phyloP scores from a whole-genome alignment of 805 yeast species.

The Tetrapisispora phaffii region DNA sequence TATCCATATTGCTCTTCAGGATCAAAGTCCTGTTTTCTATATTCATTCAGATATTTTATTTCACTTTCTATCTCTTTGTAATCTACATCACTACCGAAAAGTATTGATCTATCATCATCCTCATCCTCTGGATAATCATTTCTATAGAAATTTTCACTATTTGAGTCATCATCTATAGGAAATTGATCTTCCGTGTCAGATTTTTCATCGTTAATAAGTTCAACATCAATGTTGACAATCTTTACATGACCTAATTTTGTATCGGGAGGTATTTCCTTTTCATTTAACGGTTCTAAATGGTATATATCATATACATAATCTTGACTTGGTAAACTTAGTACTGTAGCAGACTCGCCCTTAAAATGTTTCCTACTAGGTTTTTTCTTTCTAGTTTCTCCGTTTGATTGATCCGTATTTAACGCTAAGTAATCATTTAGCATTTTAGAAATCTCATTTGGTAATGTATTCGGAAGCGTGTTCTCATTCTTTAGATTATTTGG shows the following conservation, averaged over 20 bases:
- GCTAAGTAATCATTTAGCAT: conserved; percentile 58
- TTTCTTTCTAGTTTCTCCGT: conserved; percentile 13
- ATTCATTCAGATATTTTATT: conserved; percentile 3
- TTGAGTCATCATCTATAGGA: conserved; percentile 66
- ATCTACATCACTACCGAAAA: conserved; percentile 31
- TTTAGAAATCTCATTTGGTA: conserved; percentile 59
- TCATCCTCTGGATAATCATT: conserved; percentile 96
- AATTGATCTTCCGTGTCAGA: conserved; percentile 33
- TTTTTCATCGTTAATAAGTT: conserved; percentile 30
- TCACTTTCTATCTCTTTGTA: conserved; percentile 31
- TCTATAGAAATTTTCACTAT: conserved; percentile 83
- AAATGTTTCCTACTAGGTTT: conserved; percentile 19
- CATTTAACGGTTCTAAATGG: conserved; percentile 53
- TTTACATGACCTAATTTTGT: conserved; percentile 32
- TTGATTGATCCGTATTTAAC: conserved; percentile 21
- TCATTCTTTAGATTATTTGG: conserved; percentile 6
- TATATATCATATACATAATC: conserved; percentile 92
- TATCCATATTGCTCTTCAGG: conserved; percentile 3
- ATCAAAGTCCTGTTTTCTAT: not conserved
- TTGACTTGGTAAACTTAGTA: conserved; percentile 24
- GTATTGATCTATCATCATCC: conserved; percentile 44
- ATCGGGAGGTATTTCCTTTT: conserved; percentile 33
- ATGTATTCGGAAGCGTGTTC: conserved; percentile 13
- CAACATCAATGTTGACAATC: conserved; percentile 33
- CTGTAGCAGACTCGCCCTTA: conserved; percentile 8